Evolutionary conservation across 495 filamentous ascomycete genomes (phyloP), one percentile per base, ranked within the genome.

Genomic region (Hamigera avellanea): DNA sequence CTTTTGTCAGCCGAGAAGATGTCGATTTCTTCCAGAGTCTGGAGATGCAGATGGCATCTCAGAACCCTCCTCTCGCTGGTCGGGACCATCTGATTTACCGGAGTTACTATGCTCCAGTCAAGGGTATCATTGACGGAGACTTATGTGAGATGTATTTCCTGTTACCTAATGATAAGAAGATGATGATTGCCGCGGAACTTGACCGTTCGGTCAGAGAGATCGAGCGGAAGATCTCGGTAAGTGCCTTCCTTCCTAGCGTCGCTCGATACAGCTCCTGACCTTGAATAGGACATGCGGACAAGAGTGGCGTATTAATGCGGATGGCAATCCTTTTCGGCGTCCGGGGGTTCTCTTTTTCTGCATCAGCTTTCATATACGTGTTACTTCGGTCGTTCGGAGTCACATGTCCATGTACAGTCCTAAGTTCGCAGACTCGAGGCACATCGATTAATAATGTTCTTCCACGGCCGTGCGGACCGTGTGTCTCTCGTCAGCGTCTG

Each of bases 71-170:
- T 9, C 67, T 95, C 15, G 85, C 86, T 8, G 91, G 93, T 19
- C 73, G 93, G 40, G 93, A 96, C 55, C 91, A 98, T 58, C 59
- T 98, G 19, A 89, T 94, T 32, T 99, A 94, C 50, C 70, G 93
- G 36, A 76, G 86, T 31, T 99, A 96, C 53, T 96, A 99, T 54
- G 84, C 81, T n/a, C 93, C 93, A 1, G 85, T 91, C 10, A 99
- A 99, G 69, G 86, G 86, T 0, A 77, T 93, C 18, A 93, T 99
- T 52, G 93, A 99, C 58, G 93, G 93, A n/a, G 93, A 99, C 66
- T 66, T 99, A 41, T 94, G 88, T 52, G 93, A 99, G 67, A 72
- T 84, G 50, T 99, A 86, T 55, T 73, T 81, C 35, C 56, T 87
- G 32, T 62, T 96, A 41, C 69, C 81, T 21, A 80, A 74, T 41